A percentile compares a stretch with the other conserved stretches of the same genome.
Evolutionary conservation across 2,329 filamentous ascomycete species (phyloP).

Genomic region (Beauveria caledonica): DNA sequence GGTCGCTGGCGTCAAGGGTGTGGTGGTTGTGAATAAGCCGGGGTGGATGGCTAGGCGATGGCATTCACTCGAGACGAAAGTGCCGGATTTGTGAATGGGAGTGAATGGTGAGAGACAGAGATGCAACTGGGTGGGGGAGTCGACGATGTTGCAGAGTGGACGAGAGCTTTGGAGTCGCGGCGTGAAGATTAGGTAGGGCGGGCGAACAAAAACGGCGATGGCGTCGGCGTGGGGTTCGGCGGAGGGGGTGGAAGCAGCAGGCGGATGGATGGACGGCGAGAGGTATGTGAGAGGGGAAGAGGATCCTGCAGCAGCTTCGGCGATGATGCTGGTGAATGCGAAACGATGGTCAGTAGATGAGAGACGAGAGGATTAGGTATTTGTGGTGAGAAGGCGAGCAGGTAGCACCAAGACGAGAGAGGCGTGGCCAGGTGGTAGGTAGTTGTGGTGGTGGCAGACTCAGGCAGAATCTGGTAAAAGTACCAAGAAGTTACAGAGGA

Average conservation of each 20-base stretch:
- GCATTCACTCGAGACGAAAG: too few species aligned
- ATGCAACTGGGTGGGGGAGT: not conserved
- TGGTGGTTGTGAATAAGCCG: not conserved
- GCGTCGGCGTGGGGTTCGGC: slow-evolving; percentile 6
- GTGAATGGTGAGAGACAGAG: too few species aligned
- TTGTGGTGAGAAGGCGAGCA: too few species aligned
- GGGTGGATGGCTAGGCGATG: too few species aligned
- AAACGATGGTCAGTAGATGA: too few species aligned
- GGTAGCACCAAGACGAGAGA: too few species aligned
- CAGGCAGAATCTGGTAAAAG: not conserved
- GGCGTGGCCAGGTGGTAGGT: too few species aligned
- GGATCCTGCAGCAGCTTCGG: too few species aligned
- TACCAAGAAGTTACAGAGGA: too few species aligned
- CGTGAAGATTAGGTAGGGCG: slow-evolving; percentile 1
- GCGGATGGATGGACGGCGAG: not conserved
- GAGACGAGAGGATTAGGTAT: too few species aligned
- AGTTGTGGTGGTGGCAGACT: not conserved
- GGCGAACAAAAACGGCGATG: slow-evolving; percentile 8
- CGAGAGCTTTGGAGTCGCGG: not conserved
- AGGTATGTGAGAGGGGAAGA: not conserved
- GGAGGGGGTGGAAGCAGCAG: not conserved
- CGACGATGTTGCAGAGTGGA: not conserved
- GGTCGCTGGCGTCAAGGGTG: not conserved
- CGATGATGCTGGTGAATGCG: too few species aligned
- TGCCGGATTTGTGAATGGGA: not conserved